A percentile compares a stretch with the other conserved stretches of the same genome.
Evolutionary conservation across 1,284 basidiomycete genomes (phyloP).

Genomic region (Singerocomus rubriflavus): DNA sequence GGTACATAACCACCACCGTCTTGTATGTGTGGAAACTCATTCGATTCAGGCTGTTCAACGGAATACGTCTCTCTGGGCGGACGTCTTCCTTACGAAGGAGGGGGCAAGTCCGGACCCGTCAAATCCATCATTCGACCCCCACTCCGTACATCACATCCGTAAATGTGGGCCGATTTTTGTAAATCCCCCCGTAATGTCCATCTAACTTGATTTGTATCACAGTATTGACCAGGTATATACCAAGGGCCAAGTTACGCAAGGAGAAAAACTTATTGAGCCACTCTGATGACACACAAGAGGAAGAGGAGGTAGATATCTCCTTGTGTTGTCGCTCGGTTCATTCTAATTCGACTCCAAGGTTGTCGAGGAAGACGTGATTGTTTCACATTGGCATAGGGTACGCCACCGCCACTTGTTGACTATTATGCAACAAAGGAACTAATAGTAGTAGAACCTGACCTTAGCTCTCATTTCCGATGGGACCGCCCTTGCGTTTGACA

Average conservation of each 20-base stretch:
- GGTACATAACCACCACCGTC: slow-evolving; percentile 40
- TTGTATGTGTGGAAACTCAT: slow-evolving; percentile 3
- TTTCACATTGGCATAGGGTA: slow-evolving; percentile 84
- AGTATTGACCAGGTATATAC: slow-evolving; percentile 85
- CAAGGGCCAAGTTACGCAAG: slow-evolving; percentile 71
- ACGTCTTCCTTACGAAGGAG: slow-evolving; percentile 76
- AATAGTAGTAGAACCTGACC: slow-evolving; percentile 70
- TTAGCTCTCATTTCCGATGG: slow-evolving; percentile 81
- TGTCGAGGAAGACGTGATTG: slow-evolving; percentile 51
- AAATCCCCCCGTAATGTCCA: neutral
- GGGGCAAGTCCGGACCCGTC: slow-evolving; percentile 63
- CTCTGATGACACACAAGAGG: slow-evolving; percentile 37
- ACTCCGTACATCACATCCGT: slow-evolving; percentile 69
- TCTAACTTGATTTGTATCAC: slow-evolving; percentile 9
- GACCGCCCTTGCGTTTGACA: slow-evolving; percentile 49
- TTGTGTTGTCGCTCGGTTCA: slow-evolving; percentile 3
- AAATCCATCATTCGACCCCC: slow-evolving; percentile 48
- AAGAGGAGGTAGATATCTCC: slow-evolving; percentile 41
- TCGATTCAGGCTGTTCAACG: slow-evolving; percentile 61
- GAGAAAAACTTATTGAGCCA: slow-evolving; percentile 77
- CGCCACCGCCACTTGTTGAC: slow-evolving; percentile 12
- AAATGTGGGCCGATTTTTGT: slow-evolving; percentile 58
- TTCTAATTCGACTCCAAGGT: slow-evolving; percentile 20
- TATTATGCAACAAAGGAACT: neutral
- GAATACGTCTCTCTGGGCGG: slow-evolving; percentile 85